A percentile compares a stretch with the other conserved stretches of the same genome.
Conservation (phyloP, 805 yeast species). For the Saccharomyces paradoxus region DNA sequence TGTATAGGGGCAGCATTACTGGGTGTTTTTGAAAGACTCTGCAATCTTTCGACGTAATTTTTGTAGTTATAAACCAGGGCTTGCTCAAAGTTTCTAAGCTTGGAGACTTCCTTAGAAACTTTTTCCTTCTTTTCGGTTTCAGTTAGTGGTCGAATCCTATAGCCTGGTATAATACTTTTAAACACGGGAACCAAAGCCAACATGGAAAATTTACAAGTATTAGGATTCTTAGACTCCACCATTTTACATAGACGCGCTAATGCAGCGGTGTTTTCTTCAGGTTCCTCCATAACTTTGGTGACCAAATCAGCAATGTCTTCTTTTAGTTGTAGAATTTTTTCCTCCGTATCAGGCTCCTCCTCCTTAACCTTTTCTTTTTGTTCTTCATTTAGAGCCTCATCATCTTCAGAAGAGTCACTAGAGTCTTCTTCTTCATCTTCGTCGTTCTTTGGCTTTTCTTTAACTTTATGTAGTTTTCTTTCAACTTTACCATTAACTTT, state of each 20-base stretch:
- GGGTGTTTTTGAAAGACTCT: constrained; percentile 35
- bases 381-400: constrained; percentile 20
- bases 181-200: constrained; percentile 77
- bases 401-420: constrained; percentile 14
- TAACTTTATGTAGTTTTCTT: constrained; percentile 42
- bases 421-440: constrained; percentile 13
- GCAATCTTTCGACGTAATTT: constrained; percentile 51
- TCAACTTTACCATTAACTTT: constrained; percentile 68
- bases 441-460: constrained; percentile 5
- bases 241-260: constrained; percentile 61
- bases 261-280: constrained; percentile 70
- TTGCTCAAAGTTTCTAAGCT: constrained; percentile 74
- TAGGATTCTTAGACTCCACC: constrained; percentile 59
- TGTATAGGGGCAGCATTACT: constrained; percentile 27
- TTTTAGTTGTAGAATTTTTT: constrained; percentile 52
- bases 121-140: constrained; percentile 76
- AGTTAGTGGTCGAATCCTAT: constrained; percentile 72
- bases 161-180: constrained; percentile 80
- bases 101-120: constrained; percentile 75
- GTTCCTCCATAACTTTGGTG: constrained; percentile 70
- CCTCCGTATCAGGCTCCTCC: constrained; percentile 42
- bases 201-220: constrained; percentile 61
- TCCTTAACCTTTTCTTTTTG: constrained; percentile 25
- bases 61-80: constrained; percentile 61
- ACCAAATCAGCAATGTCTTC: constrained; percentile 82